Evolutionary conservation across 805 yeast species (phyloP), one percentile per base, ranked within the genome.

Genomic region (Kodamaea hsintzibuensis): DNA sequence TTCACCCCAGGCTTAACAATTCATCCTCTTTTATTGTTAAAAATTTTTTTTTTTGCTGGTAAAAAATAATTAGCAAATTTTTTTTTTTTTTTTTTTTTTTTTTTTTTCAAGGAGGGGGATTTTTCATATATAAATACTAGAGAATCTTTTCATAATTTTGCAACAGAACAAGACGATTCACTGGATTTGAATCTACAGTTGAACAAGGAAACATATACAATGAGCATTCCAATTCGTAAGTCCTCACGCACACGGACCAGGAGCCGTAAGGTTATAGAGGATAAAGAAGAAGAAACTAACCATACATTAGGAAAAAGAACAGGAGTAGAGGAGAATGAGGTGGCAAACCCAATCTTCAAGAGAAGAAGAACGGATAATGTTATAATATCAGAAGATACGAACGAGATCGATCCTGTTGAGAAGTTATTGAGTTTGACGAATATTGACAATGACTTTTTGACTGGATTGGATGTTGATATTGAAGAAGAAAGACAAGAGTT

Each of bases 341-440:
- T 50, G 35, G 16, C 49, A 14, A 19, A 10, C 19, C 16, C 10
- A 2, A 14, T 4, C 12, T 14, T 46, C 7, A 45, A 46, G 30
- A 25, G 48, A 10, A 22, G 45, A 19, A 42, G 37, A 43, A 25
- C 39, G 19, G 44, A 50, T 27, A 39, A 54, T 25, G 39, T 47
- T n/a, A 47, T 48, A 16, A 48, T 46, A 14, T 27, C 51, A 19
- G 47, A 50, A n/a, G 53, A 42, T 22, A 37, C 22, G 7, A 39
- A 73, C 55, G 70, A 62, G 51, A 67, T 74, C 25, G 80, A 76
- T 57, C 80, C 79, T 5, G 78, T 76, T 50, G 77, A 75, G 58
- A 74, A 67, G 55, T 65, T 76, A 37, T 62, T 75, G 49, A 69
- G 75, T 53, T 68, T 73, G 51, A 65, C 75, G 9, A 69, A 62